phyloP scores from a whole-genome alignment of 345 rosid species.

The Eucalyptus marginata region DNA sequence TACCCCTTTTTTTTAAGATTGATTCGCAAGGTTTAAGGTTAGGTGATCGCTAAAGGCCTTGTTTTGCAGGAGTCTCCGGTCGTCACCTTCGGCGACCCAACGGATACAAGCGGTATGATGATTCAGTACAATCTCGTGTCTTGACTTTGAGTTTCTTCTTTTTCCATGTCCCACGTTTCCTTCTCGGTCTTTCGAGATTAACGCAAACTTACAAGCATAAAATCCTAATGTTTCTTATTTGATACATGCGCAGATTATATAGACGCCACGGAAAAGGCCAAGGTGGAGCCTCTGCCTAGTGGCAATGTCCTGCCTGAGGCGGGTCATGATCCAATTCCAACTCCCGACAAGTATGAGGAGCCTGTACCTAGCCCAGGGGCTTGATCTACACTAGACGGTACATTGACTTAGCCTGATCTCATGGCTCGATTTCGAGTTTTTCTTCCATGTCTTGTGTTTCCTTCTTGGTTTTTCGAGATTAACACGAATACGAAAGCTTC shows the following conservation, averaged over 20 bases:
- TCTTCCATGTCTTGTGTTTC: not conserved
- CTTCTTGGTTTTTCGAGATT: not conserved
- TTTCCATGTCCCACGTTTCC: too few species aligned
- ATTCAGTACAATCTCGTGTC: not conserved
- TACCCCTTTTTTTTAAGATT: not conserved
- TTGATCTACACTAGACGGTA: not conserved
- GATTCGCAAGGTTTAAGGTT: not conserved
- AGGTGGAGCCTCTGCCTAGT: too few species aligned
- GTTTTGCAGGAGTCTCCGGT: not conserved
- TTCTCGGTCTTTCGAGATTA: too few species aligned
- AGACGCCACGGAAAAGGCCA: too few species aligned
- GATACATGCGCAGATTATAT: too few species aligned
- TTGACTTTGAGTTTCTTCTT: too few species aligned
- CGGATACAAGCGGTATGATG: not conserved
- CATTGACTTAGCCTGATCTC: not conserved
- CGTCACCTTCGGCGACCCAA: not conserved
- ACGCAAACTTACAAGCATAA: too few species aligned
- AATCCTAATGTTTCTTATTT: too few species aligned
- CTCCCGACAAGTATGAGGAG: too few species aligned
- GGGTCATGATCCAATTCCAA: fast-evolving
- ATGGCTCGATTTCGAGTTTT: not conserved
- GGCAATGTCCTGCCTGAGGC: too few species aligned
- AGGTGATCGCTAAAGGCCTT: not conserved
- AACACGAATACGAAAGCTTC: not conserved
- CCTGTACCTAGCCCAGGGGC: not conserved